These are phyloP conservation scores for Ramichloridium luteum DNA, from an alignment of 2,329 filamentous ascomycete genomes.

Conservation along the genomic window DNA sequence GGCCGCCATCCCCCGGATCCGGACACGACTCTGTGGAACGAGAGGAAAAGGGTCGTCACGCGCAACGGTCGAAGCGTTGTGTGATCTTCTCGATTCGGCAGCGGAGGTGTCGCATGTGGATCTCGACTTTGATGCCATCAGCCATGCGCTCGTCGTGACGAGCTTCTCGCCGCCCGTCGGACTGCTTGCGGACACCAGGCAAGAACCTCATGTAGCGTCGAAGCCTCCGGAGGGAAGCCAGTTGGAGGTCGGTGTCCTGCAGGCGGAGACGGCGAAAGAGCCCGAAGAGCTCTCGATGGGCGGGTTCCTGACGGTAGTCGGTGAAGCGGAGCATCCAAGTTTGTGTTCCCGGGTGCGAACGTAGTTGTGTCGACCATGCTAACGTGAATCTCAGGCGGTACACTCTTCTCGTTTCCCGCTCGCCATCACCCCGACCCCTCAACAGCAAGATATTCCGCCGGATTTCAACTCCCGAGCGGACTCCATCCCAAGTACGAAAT, in stretches of 20 bases:
- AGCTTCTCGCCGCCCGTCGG: constrained; percentile 36
- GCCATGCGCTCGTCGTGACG: constrained; percentile 52
- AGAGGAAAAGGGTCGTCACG: no score
- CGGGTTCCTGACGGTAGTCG: constrained; percentile 67
- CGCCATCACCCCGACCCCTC: constrained; percentile 52
- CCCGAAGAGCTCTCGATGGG: constrained; percentile 65
- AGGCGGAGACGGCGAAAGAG: constrained; percentile 49
- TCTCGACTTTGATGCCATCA: constrained; percentile 61
- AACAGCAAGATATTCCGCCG: constrained; percentile 34
- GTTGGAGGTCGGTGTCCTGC: constrained; percentile 74
- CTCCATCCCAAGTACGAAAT: constrained; percentile 73
- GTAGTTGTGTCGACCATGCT: background rate
- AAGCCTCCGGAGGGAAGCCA: constrained; percentile 3
- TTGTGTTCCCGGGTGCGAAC: constrained; percentile 16
- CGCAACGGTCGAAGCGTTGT: background rate
- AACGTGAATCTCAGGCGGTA: constrained; percentile 43
- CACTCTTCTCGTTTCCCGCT: constrained; percentile 72
- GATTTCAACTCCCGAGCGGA: constrained; percentile 60
- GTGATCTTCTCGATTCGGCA: background rate
- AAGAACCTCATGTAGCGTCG: constrained; percentile 28
- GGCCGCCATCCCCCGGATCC: background rate
- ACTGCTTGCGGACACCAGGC: constrained; percentile 1
- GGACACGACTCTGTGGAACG: background rate
- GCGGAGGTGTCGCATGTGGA: constrained; percentile 43
- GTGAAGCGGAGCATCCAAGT: constrained; percentile 58